phyloP scores from a whole-genome alignment of 805 yeast species.

The Zygoascus flipseniorum region DNA sequence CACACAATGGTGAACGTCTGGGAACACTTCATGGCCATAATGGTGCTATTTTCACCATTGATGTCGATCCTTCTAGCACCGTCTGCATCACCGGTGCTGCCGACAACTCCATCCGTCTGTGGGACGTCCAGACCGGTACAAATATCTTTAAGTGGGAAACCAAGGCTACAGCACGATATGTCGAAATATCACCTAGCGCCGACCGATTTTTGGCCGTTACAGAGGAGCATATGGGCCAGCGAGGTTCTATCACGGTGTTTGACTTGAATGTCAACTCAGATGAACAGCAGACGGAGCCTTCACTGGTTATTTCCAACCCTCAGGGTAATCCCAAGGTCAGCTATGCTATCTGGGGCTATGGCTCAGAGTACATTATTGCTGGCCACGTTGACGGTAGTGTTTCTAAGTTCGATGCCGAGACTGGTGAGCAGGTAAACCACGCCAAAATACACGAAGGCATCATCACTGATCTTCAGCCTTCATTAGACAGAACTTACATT shows the following conservation, averaged over 20 bases:
- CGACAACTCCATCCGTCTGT: slow-evolving; percentile 74
- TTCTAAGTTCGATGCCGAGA: slow-evolving; percentile 66
- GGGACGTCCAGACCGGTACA: slow-evolving; percentile 76
- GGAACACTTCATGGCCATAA: slow-evolving; percentile 86
- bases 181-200: slow-evolving; percentile 73
- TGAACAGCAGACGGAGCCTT: slow-evolving; percentile 44
- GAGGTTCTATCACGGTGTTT: slow-evolving; percentile 66
- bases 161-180: slow-evolving; percentile 84
- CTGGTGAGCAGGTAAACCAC: slow-evolving; percentile 59
- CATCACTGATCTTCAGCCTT: slow-evolving; percentile 84
- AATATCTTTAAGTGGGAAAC: slow-evolving; percentile 63
- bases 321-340: slow-evolving; percentile 31
- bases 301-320: slow-evolving; percentile 50
- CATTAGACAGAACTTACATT: slow-evolving; percentile 80
- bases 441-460: slow-evolving; percentile 61
- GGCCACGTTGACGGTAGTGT: slow-evolving; percentile 85
- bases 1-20: slow-evolving; percentile 91
- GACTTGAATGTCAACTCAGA: slow-evolving; percentile 45
- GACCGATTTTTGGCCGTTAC: slow-evolving; percentile 63
- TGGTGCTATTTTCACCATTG: slow-evolving; percentile 95
- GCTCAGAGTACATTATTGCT: slow-evolving; percentile 64
- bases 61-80: slow-evolving; percentile 62
- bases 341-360: slow-evolving; percentile 74
- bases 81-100: slow-evolving; percentile 84
- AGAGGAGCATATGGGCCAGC: slow-evolving; percentile 87